phyloP scores from a whole-genome alignment of 495 filamentous ascomycete genomes.

The Penicillium mononematosum region DNA sequence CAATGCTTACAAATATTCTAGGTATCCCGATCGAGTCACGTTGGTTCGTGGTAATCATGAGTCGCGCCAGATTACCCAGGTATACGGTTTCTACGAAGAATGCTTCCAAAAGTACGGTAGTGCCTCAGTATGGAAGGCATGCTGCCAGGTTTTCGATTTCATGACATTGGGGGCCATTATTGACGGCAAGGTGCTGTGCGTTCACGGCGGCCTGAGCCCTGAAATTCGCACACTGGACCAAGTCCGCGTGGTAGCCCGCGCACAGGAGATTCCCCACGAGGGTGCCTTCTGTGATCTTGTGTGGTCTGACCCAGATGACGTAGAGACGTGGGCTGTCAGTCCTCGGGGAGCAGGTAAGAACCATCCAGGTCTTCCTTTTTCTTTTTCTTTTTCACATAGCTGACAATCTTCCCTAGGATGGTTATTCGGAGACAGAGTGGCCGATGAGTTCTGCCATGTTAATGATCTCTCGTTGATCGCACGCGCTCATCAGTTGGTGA shows the following conservation, averaged over 20 bases:
- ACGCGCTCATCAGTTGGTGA: conserved; percentile 93
- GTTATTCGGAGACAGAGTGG: conserved; percentile 96
- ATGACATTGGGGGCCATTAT: conserved; percentile 94
- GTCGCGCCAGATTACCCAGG: conserved; percentile 95
- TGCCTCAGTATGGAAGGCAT: conserved; percentile 97
- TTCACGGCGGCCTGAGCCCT: conserved; percentile 93
- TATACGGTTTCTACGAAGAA: conserved; percentile 98
- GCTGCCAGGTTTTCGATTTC: conserved; percentile 99
- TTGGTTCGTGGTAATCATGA: conserved; percentile 97
- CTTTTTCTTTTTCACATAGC: neutral
- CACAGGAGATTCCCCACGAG: conserved; percentile 97
- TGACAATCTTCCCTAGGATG: conserved; percentile 55
- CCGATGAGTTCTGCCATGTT: conserved; percentile 98
- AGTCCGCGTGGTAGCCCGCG: conserved; percentile 93
- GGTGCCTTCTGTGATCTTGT: conserved; percentile 98
- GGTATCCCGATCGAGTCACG: conserved; percentile 92
- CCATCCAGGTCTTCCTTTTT: neutral
- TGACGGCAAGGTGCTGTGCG: conserved; percentile 93
- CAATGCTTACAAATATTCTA: conserved; percentile 32
- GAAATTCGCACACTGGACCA: conserved; percentile 97
- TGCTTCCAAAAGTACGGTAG: conserved; percentile 98
- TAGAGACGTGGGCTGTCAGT: conserved; percentile 96
- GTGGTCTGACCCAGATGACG: conserved; percentile 97
- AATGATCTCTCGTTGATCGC: conserved; percentile 94
- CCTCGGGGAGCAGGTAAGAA: conserved; percentile 76